phyloP scores from a whole-genome alignment of 2,329 filamentous ascomycete genomes.

The Lasiodiplodia gonubiensis region DNA sequence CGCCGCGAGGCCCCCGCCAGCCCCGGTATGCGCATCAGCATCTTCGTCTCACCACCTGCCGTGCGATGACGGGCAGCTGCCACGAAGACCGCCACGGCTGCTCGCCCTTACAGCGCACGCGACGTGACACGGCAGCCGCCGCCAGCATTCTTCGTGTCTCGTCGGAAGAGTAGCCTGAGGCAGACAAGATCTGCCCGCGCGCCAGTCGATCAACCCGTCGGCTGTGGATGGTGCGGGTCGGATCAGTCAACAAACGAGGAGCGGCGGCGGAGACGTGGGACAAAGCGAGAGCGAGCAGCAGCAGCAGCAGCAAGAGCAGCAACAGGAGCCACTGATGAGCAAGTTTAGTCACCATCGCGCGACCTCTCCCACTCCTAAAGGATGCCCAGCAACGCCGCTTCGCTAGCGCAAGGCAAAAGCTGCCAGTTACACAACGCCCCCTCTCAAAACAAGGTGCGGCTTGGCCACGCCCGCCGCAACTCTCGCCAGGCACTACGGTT shows the following conservation, averaged over 20 bases:
- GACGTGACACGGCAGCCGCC: constrained; percentile 20
- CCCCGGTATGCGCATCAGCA: constrained; percentile 7
- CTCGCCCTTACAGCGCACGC: constrained; percentile 22
- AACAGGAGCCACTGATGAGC: neutral
- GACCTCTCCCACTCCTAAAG: constrained; percentile 1
- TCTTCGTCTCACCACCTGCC: constrained; percentile 19
- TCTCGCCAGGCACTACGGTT: neutral
- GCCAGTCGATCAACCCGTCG: constrained; percentile 23
- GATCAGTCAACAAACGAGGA: constrained; percentile 14
- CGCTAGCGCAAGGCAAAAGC: constrained; percentile 2
- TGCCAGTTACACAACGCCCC: constrained; percentile 4
- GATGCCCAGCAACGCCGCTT: neutral
- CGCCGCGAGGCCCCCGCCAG: neutral
- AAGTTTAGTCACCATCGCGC: constrained; percentile 5
- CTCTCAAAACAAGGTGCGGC: constrained; percentile 12
- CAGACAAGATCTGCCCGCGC: constrained; percentile 20
- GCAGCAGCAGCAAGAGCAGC: neutral
- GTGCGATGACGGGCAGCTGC: constrained; percentile 19
- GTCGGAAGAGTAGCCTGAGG: constrained; percentile 19
- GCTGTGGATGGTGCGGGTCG: constrained; percentile 7
- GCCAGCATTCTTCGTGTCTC: constrained; percentile 21
- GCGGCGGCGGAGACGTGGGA: neutral
- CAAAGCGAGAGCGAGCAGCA: constrained; percentile 11
- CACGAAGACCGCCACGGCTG: constrained; percentile 6
- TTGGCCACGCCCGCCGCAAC: constrained; percentile 2